Conservation (phyloP, 345 rosid species). For the Salix dunnii region DNA sequence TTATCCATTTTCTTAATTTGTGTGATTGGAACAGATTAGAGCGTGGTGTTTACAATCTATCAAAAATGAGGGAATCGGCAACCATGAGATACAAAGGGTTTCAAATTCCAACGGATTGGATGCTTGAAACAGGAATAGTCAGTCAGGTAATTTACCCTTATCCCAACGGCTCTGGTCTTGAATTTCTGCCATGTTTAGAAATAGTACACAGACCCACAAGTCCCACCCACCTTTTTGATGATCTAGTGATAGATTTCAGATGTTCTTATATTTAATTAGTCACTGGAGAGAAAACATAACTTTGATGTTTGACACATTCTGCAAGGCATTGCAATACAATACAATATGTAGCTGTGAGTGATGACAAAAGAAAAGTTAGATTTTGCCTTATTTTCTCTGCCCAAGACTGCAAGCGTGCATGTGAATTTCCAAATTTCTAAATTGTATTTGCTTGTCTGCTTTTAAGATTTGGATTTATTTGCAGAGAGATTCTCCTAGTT, state of each 20-base stretch:
- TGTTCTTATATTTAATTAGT: conserved; percentile 18
- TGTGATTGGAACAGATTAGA: conserved; percentile 52
- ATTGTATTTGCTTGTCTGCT: conserved; percentile 42
- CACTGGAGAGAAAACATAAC: conserved; percentile 10
- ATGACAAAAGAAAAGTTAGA: conserved; percentile 33
- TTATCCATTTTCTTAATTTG: neutral
- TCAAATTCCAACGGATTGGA: conserved; percentile 85
- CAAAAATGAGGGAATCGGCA: conserved; percentile 89
- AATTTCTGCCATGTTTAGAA: neutral
- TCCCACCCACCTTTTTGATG: neutral
- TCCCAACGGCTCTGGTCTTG: neutral
- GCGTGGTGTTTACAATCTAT: conserved; percentile 84
- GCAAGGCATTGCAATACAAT: conserved; percentile 1
- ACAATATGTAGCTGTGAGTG: neutral
- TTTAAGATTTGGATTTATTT: conserved; percentile 25
- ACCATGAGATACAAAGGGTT: conserved; percentile 57
- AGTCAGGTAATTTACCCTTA: conserved; percentile 55
- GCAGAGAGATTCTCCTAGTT: conserved; percentile 13
- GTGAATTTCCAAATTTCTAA: conserved; percentile 38
- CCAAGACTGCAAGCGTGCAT: conserved; percentile 48
- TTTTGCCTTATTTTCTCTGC: conserved; percentile 21
- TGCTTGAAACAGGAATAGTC: conserved; percentile 86
- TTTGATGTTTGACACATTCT: conserved; percentile 20
- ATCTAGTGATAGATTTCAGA: neutral
- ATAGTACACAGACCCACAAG: neutral